Evolutionary conservation across 2,329 filamentous ascomycete genomes (phyloP).

Genomic region (Hypoxylon sp.): DNA sequence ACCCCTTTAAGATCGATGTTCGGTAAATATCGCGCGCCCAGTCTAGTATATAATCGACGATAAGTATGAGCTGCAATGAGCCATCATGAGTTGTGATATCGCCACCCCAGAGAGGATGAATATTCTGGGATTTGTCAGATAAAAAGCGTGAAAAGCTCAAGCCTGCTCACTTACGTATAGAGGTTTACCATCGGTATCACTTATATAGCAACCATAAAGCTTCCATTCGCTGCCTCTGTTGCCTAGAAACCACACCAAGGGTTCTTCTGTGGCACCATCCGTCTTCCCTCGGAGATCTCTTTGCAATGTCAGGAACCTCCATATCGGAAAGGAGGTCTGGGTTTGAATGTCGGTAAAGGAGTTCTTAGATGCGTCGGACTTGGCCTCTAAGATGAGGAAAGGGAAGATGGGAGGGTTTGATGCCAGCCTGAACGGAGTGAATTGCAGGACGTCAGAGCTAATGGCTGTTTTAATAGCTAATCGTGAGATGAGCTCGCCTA

Average conservation of each 20-base stretch:
- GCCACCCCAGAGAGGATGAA: conserved; percentile 16
- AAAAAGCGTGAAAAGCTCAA: too few relatives aligned
- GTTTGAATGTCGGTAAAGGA: conserved; percentile 23
- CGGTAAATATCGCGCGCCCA: conserved; percentile 18
- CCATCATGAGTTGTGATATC: conserved; percentile 10
- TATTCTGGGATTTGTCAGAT: too few relatives aligned
- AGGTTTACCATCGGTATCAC: conserved; percentile 1
- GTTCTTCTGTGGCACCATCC: conserved; percentile 1
- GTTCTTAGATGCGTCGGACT: conserved; percentile 12
- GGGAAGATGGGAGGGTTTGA: conserved; percentile 6
- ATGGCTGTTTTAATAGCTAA: neutral
- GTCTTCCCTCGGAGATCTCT: conserved; percentile 3
- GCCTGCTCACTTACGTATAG: conserved; percentile 1
- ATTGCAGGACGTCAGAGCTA: neutral
- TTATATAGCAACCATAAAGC: conserved; percentile 15
- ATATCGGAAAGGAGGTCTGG: conserved; percentile 30
- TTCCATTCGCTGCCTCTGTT: conserved; percentile 20
- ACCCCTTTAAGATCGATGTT: conserved; percentile 1
- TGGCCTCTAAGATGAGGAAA: conserved; percentile 11
- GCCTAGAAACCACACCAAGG: conserved; percentile 14
- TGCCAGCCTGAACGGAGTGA: conserved; percentile 4
- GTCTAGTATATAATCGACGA: conserved; percentile 17
- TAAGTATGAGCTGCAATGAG: conserved; percentile 15
- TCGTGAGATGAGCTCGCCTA: conserved; percentile 1
- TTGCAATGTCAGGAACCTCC: conserved; percentile 18